These are phyloP conservation scores for Naematelia encephala DNA, from an alignment of 768 basidiomycete genomes.

Conservation along the genomic window DNA sequence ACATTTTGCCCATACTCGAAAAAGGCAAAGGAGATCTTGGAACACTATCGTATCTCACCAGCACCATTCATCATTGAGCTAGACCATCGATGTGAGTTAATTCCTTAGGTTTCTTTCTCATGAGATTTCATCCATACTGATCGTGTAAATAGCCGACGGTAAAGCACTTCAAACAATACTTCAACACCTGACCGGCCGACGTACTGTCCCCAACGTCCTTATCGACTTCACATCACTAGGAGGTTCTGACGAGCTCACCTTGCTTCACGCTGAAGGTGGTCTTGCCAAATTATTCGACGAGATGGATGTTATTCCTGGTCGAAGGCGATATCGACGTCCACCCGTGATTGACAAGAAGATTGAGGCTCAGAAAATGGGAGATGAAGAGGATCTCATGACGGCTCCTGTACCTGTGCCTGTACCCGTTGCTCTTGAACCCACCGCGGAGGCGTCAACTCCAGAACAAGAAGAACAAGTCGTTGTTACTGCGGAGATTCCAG, in stretches of 20 bases:
- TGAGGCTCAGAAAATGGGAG: not conserved
- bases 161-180: slow-evolving; percentile 42
- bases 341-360: not conserved
- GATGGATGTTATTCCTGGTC: slow-evolving; percentile 26
- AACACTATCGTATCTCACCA: slow-evolving; percentile 35
- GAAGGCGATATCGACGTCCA: slow-evolving; percentile 1
- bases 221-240: slow-evolving; percentile 48
- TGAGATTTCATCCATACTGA: not conserved
- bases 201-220: slow-evolving; percentile 51
- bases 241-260: slow-evolving; percentile 50
- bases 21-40: slow-evolving; percentile 46
- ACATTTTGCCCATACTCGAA: slow-evolving; percentile 51
- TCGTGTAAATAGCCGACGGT: slow-evolving; percentile 37
- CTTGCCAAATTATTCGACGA: slow-evolving; percentile 32
- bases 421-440: no score
- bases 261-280: slow-evolving; percentile 49
- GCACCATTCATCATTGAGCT: slow-evolving; percentile 49
- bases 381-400: not conserved
- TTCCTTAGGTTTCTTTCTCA: not conserved
- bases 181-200: slow-evolving; percentile 44
- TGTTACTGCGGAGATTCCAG: not conserved
- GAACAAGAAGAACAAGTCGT: no score
- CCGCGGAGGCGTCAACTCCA: no score
- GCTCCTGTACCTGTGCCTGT: no score
- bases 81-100: slow-evolving; percentile 46